Evolutionary conservation across 371 early-diverging fungal species (phyloP).

Genomic region (Caulochytrium protostelioides): DNA sequence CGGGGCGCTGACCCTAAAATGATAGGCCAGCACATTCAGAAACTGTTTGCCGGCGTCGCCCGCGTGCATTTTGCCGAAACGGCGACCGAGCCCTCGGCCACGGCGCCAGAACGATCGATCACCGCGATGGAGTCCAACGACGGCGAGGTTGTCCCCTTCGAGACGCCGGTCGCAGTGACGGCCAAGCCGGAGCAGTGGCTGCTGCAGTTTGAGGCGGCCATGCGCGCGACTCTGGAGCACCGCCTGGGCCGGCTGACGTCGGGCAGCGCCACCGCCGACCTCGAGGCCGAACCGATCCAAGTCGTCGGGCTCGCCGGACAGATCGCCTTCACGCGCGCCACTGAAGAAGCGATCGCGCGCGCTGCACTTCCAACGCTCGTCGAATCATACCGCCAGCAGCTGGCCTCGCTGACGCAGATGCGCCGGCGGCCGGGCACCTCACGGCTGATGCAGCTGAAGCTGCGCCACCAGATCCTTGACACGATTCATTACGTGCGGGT

Average conservation of each 20-base stretch:
- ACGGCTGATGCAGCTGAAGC: constrained; percentile 13
- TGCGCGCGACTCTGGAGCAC: constrained; percentile 13
- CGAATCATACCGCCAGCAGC: too few relatives aligned
- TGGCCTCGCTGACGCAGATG: constrained; percentile 6
- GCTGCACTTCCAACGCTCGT: too few relatives aligned
- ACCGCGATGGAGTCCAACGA: constrained; percentile 21
- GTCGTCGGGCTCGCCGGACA: constrained; percentile 18
- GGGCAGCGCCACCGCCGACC: constrained; percentile 6
- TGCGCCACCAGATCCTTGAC: constrained; percentile 23
- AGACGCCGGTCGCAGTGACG: constrained; percentile 17
- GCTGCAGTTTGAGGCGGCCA: constrained; percentile 17
- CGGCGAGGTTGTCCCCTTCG: constrained; percentile 20
- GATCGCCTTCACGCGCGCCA: constrained; percentile 20
- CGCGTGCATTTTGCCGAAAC: constrained; percentile 17
- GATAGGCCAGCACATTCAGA: constrained; percentile 26
- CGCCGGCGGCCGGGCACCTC: constrained; percentile 3
- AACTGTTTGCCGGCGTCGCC: constrained; percentile 28
- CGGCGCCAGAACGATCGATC: constrained; percentile 6
- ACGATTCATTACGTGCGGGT: constrained; percentile 26
- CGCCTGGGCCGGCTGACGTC: constrained; percentile 7
- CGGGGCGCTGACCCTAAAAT: constrained; percentile 24
- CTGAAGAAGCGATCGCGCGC: constrained; percentile 13
- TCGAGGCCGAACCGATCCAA: constrained; percentile 12
- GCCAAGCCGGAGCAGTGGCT: constrained; percentile 26
- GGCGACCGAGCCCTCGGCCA: too few relatives aligned